Evolutionary conservation across 2,329 filamentous ascomycete species (phyloP).

Genomic region (Exophiala bonariae): DNA sequence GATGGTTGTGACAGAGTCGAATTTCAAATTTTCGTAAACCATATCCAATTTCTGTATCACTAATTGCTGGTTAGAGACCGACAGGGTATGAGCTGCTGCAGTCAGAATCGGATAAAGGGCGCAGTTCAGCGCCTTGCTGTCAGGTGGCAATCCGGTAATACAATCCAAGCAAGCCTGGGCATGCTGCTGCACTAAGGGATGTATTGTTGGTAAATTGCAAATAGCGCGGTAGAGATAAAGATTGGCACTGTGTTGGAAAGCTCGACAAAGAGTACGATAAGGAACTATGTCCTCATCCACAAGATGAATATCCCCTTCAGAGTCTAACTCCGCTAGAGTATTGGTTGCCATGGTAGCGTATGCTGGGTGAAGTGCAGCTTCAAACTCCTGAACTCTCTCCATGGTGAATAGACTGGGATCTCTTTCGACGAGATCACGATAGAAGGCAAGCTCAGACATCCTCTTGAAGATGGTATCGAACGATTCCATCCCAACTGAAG

Average conservation of each 20-base stretch:
- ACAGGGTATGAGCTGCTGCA: background rate
- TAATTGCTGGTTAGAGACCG: background rate
- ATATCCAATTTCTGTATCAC: constrained; percentile 1
- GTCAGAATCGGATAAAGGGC: background rate
- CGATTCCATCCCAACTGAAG: constrained; percentile 1
- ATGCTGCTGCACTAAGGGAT: constrained; percentile 2
- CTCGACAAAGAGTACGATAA: background rate
- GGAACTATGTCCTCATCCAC: constrained; percentile 1
- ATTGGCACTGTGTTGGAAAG: constrained; percentile 3
- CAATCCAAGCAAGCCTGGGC: constrained; percentile 4
- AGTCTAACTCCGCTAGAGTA: background rate
- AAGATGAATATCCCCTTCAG: background rate
- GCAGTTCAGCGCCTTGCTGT: constrained; percentile 3
- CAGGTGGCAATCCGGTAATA: background rate
- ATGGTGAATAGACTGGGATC: background rate
- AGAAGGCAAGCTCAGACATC: background rate
- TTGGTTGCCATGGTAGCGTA: constrained; percentile 1
- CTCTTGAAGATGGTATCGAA: background rate
- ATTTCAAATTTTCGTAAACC: constrained; percentile 2
- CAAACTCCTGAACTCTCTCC: background rate
- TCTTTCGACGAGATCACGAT: background rate
- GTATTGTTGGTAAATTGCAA: background rate
- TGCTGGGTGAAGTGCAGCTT: background rate
- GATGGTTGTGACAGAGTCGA: constrained; percentile 2
- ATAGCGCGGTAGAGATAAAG: constrained; percentile 4